Conservation (phyloP, 257 asterid species). For the Gentiana macrophylla region DNA sequence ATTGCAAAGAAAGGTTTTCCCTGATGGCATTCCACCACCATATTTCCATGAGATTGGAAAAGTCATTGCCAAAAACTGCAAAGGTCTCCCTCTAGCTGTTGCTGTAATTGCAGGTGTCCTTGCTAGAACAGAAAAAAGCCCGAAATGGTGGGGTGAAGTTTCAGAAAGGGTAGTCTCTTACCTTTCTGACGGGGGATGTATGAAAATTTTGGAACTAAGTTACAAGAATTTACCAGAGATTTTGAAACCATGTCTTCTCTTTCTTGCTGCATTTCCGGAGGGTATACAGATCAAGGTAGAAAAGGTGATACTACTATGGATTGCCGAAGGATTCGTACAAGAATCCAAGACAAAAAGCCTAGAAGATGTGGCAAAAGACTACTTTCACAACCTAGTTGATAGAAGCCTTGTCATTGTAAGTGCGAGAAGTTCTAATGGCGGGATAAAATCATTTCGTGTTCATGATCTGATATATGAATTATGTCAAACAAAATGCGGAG, state of each 20-base stretch:
- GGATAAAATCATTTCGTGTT: constrained; percentile 10
- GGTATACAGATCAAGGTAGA: constrained; percentile 3
- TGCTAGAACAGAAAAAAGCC: not conserved
- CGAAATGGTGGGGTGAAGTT: constrained; percentile 5
- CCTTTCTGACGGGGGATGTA: too few relatives aligned
- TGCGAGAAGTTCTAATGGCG: constrained; percentile 6
- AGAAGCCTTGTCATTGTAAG: constrained; percentile 10
- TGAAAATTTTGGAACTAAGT: not conserved
- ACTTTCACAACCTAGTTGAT: constrained; percentile 11
- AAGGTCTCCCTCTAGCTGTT: constrained; percentile 7
- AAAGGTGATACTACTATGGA: constrained; percentile 15
- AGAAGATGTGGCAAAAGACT: constrained; percentile 16
- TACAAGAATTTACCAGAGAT: constrained; percentile 10
- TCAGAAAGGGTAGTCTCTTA: not conserved
- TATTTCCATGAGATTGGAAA: not conserved
- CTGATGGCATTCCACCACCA: not conserved
- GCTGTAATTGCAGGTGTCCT: constrained; percentile 10
- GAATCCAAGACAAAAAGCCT: constrained; percentile 1
- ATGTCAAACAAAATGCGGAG: constrained; percentile 7
- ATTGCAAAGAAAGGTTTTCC: not conserved
- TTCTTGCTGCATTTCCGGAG: constrained; percentile 11
- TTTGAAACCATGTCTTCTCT: constrained; percentile 15
- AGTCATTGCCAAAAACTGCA: constrained; percentile 1
- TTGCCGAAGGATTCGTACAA: constrained; percentile 14
- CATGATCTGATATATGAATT: constrained; percentile 16